These are phyloP conservation scores for Stromatinia cepivora DNA, from an alignment of 2,329 filamentous ascomycete species.

Conservation along the genomic window DNA sequence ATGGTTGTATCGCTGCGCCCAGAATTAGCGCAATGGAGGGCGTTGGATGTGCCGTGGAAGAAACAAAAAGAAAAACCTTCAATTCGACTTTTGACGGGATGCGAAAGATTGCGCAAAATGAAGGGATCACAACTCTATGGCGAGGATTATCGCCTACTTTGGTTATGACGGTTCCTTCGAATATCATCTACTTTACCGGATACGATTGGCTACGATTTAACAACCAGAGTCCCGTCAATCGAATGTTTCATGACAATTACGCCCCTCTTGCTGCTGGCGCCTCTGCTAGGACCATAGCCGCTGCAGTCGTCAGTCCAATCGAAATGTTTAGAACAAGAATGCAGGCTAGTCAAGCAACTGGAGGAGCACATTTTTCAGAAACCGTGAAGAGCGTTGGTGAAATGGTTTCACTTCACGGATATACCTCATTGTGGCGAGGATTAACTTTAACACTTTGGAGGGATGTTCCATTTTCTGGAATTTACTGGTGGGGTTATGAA, in stretches of 20 bases:
- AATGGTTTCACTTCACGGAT: slow-evolving; percentile 77
- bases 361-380: slow-evolving; percentile 71
- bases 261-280: slow-evolving; percentile 80
- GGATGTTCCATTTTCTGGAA: slow-evolving; percentile 92
- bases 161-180: slow-evolving; percentile 89
- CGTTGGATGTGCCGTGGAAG: slow-evolving; percentile 76
- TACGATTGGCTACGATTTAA: slow-evolving; percentile 92
- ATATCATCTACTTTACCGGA: slow-evolving; percentile 98
- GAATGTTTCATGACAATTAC: slow-evolving; percentile 64
- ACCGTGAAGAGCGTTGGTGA: slow-evolving; percentile 74
- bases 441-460: slow-evolving; percentile 90
- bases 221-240: slow-evolving; percentile 68
- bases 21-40: slow-evolving; percentile 38
- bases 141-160: slow-evolving; percentile 91
- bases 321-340: slow-evolving; percentile 93
- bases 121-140: slow-evolving; percentile 86
- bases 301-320: slow-evolving; percentile 81
- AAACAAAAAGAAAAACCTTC: slow-evolving; percentile 79
- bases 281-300: slow-evolving; percentile 75
- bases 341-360: slow-evolving; percentile 66
- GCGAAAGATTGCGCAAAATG: slow-evolving; percentile 91
- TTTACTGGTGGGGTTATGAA: slow-evolving; percentile 99
- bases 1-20: slow-evolving; percentile 50
- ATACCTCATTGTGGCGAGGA: slow-evolving; percentile 84
- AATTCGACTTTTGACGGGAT: slow-evolving; percentile 90